These are phyloP conservation scores for Erysimum cheiri DNA, from an alignment of 441 rosid genomes.

Conservation along the genomic window DNA sequence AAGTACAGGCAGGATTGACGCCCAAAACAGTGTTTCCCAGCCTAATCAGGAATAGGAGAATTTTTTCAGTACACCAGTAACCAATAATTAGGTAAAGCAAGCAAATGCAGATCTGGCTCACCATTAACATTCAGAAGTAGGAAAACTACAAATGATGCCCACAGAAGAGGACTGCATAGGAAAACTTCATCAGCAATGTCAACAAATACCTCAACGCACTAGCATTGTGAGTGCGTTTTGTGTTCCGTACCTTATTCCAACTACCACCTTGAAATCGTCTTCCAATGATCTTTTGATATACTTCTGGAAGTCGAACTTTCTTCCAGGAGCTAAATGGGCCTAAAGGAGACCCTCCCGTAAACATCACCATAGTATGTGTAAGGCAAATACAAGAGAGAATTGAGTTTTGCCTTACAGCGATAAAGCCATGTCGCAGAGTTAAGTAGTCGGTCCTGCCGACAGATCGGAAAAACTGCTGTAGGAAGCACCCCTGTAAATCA, in stretches of 20 bases:
- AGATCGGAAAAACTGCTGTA: conserved; percentile 78
- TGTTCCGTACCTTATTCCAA: conserved; percentile 55
- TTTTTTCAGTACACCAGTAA: neutral
- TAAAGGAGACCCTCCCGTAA: conserved; percentile 30
- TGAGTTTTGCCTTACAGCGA: conserved; percentile 58
- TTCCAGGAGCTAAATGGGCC: conserved; percentile 65
- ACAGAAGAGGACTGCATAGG: conserved; percentile 68
- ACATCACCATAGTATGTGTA: neutral
- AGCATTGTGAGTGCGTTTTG: conserved; percentile 4
- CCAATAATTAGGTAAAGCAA: conserved; percentile 2
- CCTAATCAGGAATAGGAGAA: conserved; percentile 49
- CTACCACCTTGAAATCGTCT: conserved; percentile 59
- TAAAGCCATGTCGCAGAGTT: conserved; percentile 82
- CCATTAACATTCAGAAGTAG: conserved; percentile 80
- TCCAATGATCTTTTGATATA: conserved; percentile 70
- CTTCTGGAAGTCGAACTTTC: conserved; percentile 62
- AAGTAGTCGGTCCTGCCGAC: conserved; percentile 78
- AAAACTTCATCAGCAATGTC: conserved; percentile 5
- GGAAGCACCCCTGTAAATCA: conserved; percentile 74
- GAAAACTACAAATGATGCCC: conserved; percentile 79
- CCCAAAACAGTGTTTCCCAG: conserved; percentile 72
- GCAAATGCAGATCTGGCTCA: conserved; percentile 42
- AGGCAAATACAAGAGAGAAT: conserved; percentile 2
- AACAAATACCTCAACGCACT: conserved; percentile 2
- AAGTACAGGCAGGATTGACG: conserved; percentile 69